Percentiles rank a stretch among this genome's conserved stretches.
phyloP scores from a whole-genome alignment of 2,329 filamentous ascomycete species.

The Apiospora marii region DNA sequence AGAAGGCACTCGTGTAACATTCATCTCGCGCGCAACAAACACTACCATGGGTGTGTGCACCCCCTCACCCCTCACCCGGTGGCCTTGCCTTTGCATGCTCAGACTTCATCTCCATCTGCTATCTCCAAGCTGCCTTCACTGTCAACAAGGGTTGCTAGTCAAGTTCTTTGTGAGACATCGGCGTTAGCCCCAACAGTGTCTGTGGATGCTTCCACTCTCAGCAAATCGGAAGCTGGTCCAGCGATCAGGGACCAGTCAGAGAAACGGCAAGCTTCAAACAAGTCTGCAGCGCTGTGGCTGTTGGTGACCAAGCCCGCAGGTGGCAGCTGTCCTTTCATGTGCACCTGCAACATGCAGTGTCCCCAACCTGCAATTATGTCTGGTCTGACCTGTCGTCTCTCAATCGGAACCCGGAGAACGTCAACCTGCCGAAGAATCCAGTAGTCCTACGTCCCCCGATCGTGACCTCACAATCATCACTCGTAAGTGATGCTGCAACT shows the following conservation, averaged over 20 bases:
- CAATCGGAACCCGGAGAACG: not conserved
- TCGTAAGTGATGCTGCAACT: not conserved
- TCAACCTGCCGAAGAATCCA: not conserved
- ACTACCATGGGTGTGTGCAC: not conserved
- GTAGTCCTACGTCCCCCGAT: not conserved
- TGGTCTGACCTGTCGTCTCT: not conserved
- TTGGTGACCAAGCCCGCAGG: not conserved
- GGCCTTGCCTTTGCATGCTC: not conserved
- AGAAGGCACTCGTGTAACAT: not conserved
- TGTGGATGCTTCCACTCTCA: not conserved
- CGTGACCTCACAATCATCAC: no score
- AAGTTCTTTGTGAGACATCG: not conserved
- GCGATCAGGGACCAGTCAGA: slow-evolving; percentile 20
- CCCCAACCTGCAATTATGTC: not conserved
- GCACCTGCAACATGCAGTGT: not conserved
- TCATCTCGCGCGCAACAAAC: not conserved
- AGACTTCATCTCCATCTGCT: not conserved
- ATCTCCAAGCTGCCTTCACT: not conserved
- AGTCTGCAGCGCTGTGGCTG: not conserved
- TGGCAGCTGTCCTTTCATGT: not conserved
- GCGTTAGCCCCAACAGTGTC: not conserved
- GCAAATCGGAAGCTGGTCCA: slow-evolving; percentile 19
- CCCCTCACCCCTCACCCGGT: not conserved
- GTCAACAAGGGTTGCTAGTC: slow-evolving; percentile 1
- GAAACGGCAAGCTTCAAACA: slow-evolving; percentile 16